Conservation (phyloP, 495 filamentous ascomycete genomes). For the Annulohypoxylon nitens region DNA sequence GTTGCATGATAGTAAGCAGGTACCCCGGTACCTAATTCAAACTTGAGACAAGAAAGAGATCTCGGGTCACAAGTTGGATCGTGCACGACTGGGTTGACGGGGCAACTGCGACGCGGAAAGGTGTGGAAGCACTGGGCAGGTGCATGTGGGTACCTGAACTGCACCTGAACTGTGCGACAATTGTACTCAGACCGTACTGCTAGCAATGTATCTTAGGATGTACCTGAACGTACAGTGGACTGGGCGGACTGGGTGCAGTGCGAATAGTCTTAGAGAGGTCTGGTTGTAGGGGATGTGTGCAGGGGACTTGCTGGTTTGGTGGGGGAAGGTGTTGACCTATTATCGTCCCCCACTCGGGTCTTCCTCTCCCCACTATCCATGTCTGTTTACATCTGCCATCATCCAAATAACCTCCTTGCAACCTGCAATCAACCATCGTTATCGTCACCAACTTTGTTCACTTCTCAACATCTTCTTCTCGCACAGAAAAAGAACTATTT, state of each 20-base stretch:
- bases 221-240: not conserved
- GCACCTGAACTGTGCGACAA: not conserved
- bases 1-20: slow-evolving; percentile 20
- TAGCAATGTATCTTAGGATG: no score
- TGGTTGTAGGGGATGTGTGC: not conserved
- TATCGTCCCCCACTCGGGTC: not conserved
- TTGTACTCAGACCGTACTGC: not conserved
- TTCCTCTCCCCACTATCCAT: slow-evolving; percentile 40
- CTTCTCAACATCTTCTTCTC: slow-evolving; percentile 13
- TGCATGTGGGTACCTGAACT: slow-evolving; percentile 5
- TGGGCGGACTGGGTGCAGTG: no score
- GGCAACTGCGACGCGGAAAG: slow-evolving; percentile 31
- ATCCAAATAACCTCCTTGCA: slow-evolving; percentile 44
- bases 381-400: slow-evolving; percentile 45
- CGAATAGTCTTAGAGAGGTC: no score
- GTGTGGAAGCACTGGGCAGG: slow-evolving; percentile 16
- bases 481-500: slow-evolving; percentile 6
- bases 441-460: slow-evolving; percentile 20
- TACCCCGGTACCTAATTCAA: slow-evolving; percentile 31
- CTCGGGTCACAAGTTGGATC: slow-evolving; percentile 17
- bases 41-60: slow-evolving; percentile 25
- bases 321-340: slow-evolving; percentile 15
- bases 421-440: slow-evolving; percentile 24
- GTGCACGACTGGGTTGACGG: slow-evolving; percentile 30
- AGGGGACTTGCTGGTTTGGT: slow-evolving; percentile 30